Evolutionary conservation across 2,329 filamentous ascomycete species (phyloP).

Genomic region (Aspergillus floridensis): DNA sequence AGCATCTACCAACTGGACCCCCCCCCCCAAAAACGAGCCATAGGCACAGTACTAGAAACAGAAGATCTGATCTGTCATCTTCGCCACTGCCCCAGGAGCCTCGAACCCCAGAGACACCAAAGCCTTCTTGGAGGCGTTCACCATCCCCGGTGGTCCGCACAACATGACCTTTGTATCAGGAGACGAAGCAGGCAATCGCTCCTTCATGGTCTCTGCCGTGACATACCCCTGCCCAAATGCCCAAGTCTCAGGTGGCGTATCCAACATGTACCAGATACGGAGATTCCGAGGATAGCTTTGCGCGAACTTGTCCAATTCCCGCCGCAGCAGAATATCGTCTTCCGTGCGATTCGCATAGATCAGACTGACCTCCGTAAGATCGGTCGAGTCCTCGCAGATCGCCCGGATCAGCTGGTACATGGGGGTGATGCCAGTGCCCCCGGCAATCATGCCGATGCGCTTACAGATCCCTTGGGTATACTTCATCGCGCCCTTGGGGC

Average conservation of each 20-base stretch:
- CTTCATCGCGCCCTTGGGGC: conserved; percentile 38
- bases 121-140: conserved; percentile 55
- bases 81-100: conserved; percentile 50
- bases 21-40: too few species aligned
- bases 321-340: conserved; percentile 58
- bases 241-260: conserved; percentile 50
- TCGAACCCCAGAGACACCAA: conserved; percentile 52
- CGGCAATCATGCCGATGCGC: conserved; percentile 40
- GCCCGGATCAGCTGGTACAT: conserved; percentile 63
- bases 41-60: conserved; percentile 41
- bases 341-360: conserved; percentile 61
- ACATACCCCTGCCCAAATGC: conserved; percentile 51
- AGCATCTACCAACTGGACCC: too few species aligned
- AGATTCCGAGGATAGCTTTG: conserved; percentile 54
- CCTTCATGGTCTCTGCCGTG: conserved; percentile 50
- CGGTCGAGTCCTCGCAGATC: conserved; percentile 59
- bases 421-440: conserved; percentile 47
- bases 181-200: conserved; percentile 49
- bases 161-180: conserved; percentile 54
- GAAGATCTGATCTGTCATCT: conserved; percentile 57
- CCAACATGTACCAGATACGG: conserved; percentile 56
- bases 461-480: conserved; percentile 30
- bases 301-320: conserved; percentile 56
- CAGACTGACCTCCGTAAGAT: conserved; percentile 56
- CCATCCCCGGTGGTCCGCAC: conserved; percentile 62